Base-by-base conservation (phyloP, 164 flowering plant genomes). In the Euptelea pleiosperma region DNA sequence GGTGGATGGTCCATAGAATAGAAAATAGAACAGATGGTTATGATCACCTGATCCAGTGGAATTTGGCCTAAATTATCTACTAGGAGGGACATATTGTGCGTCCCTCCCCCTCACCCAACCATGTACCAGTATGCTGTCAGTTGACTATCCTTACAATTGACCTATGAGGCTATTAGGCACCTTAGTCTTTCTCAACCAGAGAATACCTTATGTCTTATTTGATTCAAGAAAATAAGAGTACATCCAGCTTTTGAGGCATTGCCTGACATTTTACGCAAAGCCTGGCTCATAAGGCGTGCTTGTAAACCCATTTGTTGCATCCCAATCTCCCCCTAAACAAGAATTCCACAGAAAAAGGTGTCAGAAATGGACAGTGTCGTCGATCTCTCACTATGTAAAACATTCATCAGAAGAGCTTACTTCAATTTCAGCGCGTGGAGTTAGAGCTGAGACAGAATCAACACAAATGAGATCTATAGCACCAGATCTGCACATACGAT, bases 221-320 rank as follows among this genome's bases (percentile, higher is more conserved):
- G 99, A 70, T 93, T 93, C 66, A 93, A 72, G 68, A 93, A 93
- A 59, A 93, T 85, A 37, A 93, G 87, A 36, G 99, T 88, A 55
- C 99, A 93, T 33, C 94, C 97, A 68, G 99, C 99, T 82, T 93
- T 93, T 9, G 99, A 93, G 56, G 97, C 97, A 83, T 93, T 93
- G 63, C 97, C 97, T 3, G 97, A 93, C 99, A 93, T 93, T 71
- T 93, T 93, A 64, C 97, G 97, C 78, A 93, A 57, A 55, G 99
- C 99, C 74, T 90, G 99, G 66, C 99, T 93, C 99, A 93, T 90
- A 42, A 93, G 94, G 11, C 99, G 96, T 60, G 99, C 99, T 68
- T 93, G 99, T 77, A 93, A 72, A 54, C 98, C 99, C 81, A 93
- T 93, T 75, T 90, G 97, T 68, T 87, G 99, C 99, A 93, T 93